A percentile compares a stretch with the other conserved stretches of the same genome.
These are phyloP conservation scores for Fomitopsis serialis DNA, from an alignment of 768 basidiomycete genomes.

Conservation along the genomic window DNA sequence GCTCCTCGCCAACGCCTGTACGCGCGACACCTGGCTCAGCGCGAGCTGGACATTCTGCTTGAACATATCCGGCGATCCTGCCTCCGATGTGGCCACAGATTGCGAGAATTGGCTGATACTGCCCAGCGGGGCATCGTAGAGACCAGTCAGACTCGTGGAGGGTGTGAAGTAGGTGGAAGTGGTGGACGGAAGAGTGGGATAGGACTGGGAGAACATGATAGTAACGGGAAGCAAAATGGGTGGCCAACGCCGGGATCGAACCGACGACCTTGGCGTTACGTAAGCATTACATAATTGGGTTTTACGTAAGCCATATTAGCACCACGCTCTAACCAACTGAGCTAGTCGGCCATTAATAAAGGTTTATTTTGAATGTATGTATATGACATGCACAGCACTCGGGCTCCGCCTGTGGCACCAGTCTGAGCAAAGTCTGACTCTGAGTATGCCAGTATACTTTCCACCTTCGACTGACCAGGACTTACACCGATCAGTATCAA, in stretches of 20 bases:
- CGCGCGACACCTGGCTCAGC: slow-evolving; percentile 38
- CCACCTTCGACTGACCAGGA: too few species aligned
- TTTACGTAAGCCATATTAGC: slow-evolving; percentile 67
- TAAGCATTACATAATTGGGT: too few species aligned
- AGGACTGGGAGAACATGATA: neutral
- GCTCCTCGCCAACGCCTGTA: slow-evolving; percentile 44
- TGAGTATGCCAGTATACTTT: too few species aligned
- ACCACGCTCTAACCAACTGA: slow-evolving; percentile 94
- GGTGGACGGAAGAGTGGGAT: slow-evolving; percentile 5
- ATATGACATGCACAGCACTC: too few species aligned
- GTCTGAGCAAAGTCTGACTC: too few species aligned
- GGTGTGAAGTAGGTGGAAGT: neutral
- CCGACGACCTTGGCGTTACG: slow-evolving; percentile 19
- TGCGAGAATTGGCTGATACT: slow-evolving; percentile 5
- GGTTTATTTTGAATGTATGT: too few species aligned
- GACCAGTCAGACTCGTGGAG: neutral
- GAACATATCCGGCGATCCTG: slow-evolving; percentile 25
- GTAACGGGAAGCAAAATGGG: neutral
- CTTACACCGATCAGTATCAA: too few species aligned
- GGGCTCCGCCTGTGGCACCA: too few species aligned
- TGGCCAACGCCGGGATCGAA: slow-evolving; percentile 21
- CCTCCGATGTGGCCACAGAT: slow-evolving; percentile 6
- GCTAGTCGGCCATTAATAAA: slow-evolving; percentile 74
- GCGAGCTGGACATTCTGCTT: slow-evolving; percentile 39
- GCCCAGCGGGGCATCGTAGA: slow-evolving; percentile 3